These are phyloP conservation scores for Aspergillus niger DNA, from an alignment of 2,329 filamentous ascomycete species.

Conservation along the genomic window DNA sequence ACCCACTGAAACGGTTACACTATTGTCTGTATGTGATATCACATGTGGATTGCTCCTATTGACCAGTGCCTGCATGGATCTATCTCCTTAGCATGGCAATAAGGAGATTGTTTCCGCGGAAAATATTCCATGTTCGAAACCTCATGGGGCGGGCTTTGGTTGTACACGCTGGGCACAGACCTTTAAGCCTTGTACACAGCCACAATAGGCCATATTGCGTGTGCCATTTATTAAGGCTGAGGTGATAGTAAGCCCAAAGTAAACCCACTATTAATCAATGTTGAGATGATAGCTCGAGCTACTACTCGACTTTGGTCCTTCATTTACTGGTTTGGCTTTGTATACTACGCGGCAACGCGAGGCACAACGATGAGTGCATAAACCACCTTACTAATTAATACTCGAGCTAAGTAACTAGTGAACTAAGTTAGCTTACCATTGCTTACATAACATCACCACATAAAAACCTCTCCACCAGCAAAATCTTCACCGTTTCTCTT, in stretches of 20 bases:
- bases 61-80: neutral
- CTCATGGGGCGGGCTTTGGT: neutral
- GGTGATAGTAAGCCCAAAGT: neutral
- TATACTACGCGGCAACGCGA: neutral
- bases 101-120: neutral
- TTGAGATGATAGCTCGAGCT: neutral
- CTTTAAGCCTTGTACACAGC: neutral
- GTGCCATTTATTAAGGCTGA: neutral
- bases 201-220: neutral
- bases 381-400: neutral
- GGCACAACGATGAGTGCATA: neutral
- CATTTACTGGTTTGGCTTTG: neutral
- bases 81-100: neutral
- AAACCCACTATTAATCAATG: neutral
- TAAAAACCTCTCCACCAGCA: neutral
- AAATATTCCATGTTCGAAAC: neutral
- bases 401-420: too few relatives aligned
- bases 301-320: neutral
- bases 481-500: neutral
- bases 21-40: constrained; percentile 12
- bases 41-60: constrained; percentile 2
- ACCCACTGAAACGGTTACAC: constrained; percentile 11
- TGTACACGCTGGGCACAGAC: neutral
- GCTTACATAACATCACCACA: constrained; percentile 2
- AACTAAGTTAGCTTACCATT: too few relatives aligned